Base-by-base conservation (phyloP, 2,329 filamentous ascomycete species). In the Pyricularia pennisetigena region DNA sequence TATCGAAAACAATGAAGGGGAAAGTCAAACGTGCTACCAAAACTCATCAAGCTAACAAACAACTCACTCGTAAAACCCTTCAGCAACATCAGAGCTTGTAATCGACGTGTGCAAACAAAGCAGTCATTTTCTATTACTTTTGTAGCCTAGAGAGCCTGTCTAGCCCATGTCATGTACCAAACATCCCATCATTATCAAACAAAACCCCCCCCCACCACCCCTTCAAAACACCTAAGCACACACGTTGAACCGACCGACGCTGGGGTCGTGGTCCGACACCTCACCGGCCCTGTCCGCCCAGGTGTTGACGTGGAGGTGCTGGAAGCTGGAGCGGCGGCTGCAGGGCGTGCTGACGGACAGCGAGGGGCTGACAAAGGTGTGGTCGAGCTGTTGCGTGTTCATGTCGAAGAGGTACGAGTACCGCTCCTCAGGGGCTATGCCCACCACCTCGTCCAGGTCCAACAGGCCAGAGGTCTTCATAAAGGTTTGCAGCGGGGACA, bases 371-470 rank as follows among this genome's bases (percentile, higher is more conserved):
- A 90, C 82, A 72, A 84, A 91, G 78, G 90, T 86, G 78, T 92
- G 89, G 76, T 92, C 90, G 23, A 92, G 80, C 74, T 88, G 83
- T 79, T 92, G 86, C 69, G 85, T 83, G 77, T 90, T 91, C 83
- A 85, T 86, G 71, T 90, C 89, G 70, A 85, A 92, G 1, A 89
- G 78, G 75, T 92, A 92, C 0, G 88, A 90, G 76, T 92, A 92
- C 10, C 89, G 80, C 80, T 92, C 90, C 29, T 76, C 74, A 2
- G 78, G 73, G 4, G 81, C 77, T 12, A 87, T 82, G 5, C 79
- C 79, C 4, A 80, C 83, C 0, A 84, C 86, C 5, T 84, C 87
- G 72, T 92, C 88, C 1, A 91, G 78, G 71, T 91, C 88, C 41
- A 81, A 71, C 64, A 92, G 79, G 2, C 84, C 82, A 0, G 86